These are phyloP conservation scores for Nematocida ausubeli DNA, from an alignment of 371 early-diverging fungal genomes.

Conservation along the genomic window DNA sequence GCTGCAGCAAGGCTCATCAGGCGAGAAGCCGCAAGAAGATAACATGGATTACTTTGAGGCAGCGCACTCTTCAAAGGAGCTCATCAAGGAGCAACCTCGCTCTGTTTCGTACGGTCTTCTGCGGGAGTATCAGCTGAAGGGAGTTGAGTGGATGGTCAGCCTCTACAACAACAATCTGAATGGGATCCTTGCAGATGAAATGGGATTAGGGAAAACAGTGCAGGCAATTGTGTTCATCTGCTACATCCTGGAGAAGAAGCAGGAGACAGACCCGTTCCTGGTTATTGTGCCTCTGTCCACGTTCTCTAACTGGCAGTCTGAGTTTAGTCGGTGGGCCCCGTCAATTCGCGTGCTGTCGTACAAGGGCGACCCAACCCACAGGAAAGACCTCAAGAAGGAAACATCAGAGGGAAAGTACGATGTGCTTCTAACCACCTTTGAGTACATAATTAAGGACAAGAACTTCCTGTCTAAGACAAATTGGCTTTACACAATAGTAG, in stretches of 20 bases:
- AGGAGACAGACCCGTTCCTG: conserved; percentile 66
- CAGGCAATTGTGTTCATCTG: conserved; percentile 78
- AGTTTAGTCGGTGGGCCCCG: conserved; percentile 78
- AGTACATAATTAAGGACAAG: conserved; percentile 37
- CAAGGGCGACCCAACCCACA: neutral
- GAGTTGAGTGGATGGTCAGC: conserved; percentile 58
- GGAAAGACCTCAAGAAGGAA: conserved; percentile 47
- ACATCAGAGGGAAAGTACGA: conserved; percentile 28
- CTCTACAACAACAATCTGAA: conserved; percentile 69
- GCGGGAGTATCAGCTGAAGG: conserved; percentile 51
- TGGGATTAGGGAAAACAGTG: conserved; percentile 93
- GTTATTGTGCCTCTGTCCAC: conserved; percentile 88
- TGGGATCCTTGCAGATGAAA: conserved; percentile 95
- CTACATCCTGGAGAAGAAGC: conserved; percentile 63
- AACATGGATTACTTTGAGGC: conserved; percentile 33
- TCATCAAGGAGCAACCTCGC: conserved; percentile 42
- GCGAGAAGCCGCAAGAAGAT: neutral
- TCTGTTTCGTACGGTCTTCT: conserved; percentile 44
- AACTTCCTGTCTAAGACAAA: conserved; percentile 54
- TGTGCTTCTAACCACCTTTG: conserved; percentile 23
- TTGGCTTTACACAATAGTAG: conserved; percentile 80
- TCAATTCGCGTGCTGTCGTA: conserved; percentile 67
- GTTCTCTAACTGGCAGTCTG: conserved; percentile 80
- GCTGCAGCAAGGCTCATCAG: conserved; percentile 30
- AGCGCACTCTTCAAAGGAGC: conserved; percentile 40